Conservation (phyloP, 192 early-diverging fungal species). For the Linnemannia hyalina region DNA sequence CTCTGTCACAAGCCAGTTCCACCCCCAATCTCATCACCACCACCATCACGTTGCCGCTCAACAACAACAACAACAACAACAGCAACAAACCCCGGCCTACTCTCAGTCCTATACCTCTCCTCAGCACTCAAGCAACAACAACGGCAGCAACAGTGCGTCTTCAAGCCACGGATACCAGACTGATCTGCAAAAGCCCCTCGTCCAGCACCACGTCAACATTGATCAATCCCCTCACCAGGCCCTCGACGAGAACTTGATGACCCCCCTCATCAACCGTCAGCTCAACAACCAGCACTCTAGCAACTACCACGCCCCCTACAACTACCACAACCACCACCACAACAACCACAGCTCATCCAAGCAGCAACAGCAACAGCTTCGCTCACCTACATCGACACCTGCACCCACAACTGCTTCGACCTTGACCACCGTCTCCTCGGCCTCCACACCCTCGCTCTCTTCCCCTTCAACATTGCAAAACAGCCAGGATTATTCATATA, state of each 20-base stretch:
- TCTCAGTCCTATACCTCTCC: conserved; percentile 4
- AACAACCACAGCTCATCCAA: conserved; percentile 12
- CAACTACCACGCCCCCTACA: conserved; percentile 25
- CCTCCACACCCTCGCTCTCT: conserved; percentile 47
- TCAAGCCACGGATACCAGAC: conserved; percentile 14
- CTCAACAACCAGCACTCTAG: conserved; percentile 38
- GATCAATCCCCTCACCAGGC: conserved; percentile 41
- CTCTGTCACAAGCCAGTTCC: conserved; percentile 18
- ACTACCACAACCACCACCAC: conserved; percentile 21
- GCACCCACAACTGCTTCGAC: conserved; percentile 41
- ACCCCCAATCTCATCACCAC: conserved; percentile 19
- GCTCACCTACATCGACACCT: conserved; percentile 45
- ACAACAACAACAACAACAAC: conserved; percentile 24
- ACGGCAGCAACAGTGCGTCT: not conserved
- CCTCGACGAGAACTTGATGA: conserved; percentile 28
- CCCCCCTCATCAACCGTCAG: conserved; percentile 41
- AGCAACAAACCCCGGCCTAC: conserved; percentile 4
- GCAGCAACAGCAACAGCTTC: conserved; percentile 17
- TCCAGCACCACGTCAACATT: conserved; percentile 39
- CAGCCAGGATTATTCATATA: conserved; percentile 33
- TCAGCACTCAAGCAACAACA: conserved; percentile 6
- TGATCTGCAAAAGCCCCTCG: conserved; percentile 34
- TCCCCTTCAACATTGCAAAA: conserved; percentile 18
- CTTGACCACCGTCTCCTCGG: conserved; percentile 35
- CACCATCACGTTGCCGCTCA: not conserved